phyloP scores from a whole-genome alignment of 2,329 filamentous ascomycete genomes.

The Colletotrichum orbiculare region DNA sequence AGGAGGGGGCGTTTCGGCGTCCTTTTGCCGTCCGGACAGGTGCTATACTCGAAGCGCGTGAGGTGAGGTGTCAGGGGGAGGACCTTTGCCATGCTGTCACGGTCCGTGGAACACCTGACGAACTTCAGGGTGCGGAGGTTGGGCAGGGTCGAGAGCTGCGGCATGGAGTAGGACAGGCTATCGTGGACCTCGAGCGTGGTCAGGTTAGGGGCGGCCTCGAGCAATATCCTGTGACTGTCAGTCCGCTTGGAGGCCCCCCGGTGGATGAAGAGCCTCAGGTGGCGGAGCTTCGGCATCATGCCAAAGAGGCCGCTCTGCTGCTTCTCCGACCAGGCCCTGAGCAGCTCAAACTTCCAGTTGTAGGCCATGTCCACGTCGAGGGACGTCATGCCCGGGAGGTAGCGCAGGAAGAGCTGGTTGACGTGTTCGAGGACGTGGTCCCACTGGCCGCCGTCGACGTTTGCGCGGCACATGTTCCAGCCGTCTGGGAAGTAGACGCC shows the following conservation, averaged over 20 bases:
- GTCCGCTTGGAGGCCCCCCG: neutral
- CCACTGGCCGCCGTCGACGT: neutral
- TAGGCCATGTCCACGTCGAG: neutral
- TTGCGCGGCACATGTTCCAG: neutral
- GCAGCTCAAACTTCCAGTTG: neutral
- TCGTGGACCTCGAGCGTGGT: slow-evolving; percentile 4
- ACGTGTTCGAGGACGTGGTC: neutral
- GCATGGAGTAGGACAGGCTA: neutral
- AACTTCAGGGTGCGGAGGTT: neutral
- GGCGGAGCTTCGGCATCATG: neutral
- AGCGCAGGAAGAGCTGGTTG: neutral
- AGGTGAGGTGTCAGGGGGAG: slow-evolving; percentile 5
- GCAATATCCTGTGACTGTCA: neutral
- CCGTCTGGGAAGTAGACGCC: neutral
- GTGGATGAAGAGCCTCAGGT: neutral
- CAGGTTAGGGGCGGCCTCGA: neutral
- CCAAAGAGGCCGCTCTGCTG: neutral
- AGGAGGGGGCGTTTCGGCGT: neutral
- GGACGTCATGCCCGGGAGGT: neutral
- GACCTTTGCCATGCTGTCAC: neutral
- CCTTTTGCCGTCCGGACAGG: neutral
- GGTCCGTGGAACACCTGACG: slow-evolving; percentile 1
- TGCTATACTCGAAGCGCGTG: slow-evolving; percentile 3
- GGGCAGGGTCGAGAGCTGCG: neutral
- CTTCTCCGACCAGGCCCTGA: neutral